Conservation (phyloP, 2,329 filamentous ascomycete species). For the Neocatenulostroma microsporum region DNA sequence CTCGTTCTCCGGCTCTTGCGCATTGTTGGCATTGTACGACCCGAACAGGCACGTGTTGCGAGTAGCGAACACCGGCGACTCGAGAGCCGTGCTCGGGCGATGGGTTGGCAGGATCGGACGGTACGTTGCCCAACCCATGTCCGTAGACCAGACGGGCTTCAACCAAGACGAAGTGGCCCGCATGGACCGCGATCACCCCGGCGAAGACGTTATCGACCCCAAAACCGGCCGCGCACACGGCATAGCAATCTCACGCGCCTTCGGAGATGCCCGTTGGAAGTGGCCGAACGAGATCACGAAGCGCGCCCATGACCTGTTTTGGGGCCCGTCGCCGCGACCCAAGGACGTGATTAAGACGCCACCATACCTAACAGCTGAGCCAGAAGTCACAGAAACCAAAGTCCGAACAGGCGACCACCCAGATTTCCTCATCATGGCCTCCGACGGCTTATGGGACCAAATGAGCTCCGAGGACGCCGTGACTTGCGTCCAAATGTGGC, state of each 20-base stretch:
- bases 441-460: slow-evolving; percentile 54
- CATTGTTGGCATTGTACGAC: slow-evolving; percentile 57
- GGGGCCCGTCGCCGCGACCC: slow-evolving; percentile 42
- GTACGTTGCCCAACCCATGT: slow-evolving; percentile 50
- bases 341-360: slow-evolving; percentile 42
- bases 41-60: slow-evolving; percentile 45
- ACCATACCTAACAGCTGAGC: slow-evolving; percentile 61
- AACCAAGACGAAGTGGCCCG: slow-evolving; percentile 52
- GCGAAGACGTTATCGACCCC: slow-evolving; percentile 50
- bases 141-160: slow-evolving; percentile 58
- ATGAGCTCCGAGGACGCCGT: slow-evolving; percentile 29
- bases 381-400: slow-evolving; percentile 52
- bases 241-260: slow-evolving; percentile 55
- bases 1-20: slow-evolving; percentile 52
- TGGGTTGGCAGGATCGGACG: slow-evolving; percentile 35
- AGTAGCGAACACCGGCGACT: slow-evolving; percentile 61
- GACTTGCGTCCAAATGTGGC: slow-evolving; percentile 48
- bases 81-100: slow-evolving; percentile 55
- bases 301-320: slow-evolving; percentile 41
- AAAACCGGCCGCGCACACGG: slow-evolving; percentile 55
- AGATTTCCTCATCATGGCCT: slow-evolving; percentile 59
- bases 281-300: slow-evolving; percentile 48
- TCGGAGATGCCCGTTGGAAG: slow-evolving; percentile 63
- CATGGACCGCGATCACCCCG: slow-evolving; percentile 52
- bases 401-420: slow-evolving; percentile 39